Evolutionary conservation across 306 rosid species (phyloP), one percentile per base, ranked within the genome.

Genomic region (Datisca glomerata): DNA sequence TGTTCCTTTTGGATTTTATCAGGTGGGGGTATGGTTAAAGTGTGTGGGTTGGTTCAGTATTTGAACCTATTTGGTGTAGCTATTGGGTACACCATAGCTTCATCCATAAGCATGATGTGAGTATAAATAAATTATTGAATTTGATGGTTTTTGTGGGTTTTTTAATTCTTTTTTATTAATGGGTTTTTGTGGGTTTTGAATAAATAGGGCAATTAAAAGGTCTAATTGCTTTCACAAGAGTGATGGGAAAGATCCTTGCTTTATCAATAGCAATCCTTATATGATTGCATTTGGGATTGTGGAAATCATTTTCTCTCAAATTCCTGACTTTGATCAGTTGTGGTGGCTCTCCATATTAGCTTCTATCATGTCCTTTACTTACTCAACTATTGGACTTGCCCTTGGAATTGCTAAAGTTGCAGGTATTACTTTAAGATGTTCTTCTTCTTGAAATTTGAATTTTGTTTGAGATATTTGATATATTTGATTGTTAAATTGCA

Each of bases 41-140:
- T 78, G 2, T 82, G 94, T 64, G 94, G 94, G 25, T 12, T 64
- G 21, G 76, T 64, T 40, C 94, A 75, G 55, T 82, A 82, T 51
- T 7, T 55, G n/a, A 82, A 75, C 52, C 85, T 82, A 57, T 39
- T 78, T 3, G 89, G 89, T 3, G 62, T 65, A 0, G 60, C 80
- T n/a, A 37, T 79, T 62, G 94, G 94, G 6, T 83, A 83, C 66
- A 72, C 94, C 3, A 70, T 83, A 32, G 78, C 92, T 0, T 23
- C 92, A 14, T 43, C 91, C 18, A 55, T 63, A 6, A 79, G 94
- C 64, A 63, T 79, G 79, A 56, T 66, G 94, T 83, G 47, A 60
- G 79, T 28, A 2, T 31, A 21, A 7, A 29, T 11, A 8, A 23
- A 12, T 13, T 19, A 14, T n/a, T 23, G n/a, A 12, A 44, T 9